Conservation (phyloP, 1,139 yeast species). For the Hansenula lynferdii region DNA sequence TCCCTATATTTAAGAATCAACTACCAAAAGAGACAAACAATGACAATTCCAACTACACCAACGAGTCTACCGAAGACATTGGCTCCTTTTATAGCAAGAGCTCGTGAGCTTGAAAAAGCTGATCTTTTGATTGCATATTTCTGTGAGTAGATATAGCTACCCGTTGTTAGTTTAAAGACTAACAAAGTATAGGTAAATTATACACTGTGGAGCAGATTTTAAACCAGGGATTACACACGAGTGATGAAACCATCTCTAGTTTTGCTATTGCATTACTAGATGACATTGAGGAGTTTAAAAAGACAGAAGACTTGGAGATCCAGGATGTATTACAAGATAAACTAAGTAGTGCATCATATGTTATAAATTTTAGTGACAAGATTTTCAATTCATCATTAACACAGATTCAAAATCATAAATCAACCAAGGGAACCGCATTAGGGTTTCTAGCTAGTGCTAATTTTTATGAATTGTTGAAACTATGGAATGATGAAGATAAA, state of each 20-base stretch:
- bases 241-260: constrained; percentile 45
- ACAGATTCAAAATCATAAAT: constrained; percentile 35
- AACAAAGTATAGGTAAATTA: constrained; percentile 23
- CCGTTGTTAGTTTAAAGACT: neutral
- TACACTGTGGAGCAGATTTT: constrained; percentile 68
- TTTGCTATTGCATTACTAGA: constrained; percentile 60
- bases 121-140: constrained; percentile 56
- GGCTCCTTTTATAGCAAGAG: constrained; percentile 41
- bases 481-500: constrained; percentile 35
- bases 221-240: constrained; percentile 49
- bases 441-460: constrained; percentile 44
- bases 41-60: constrained; percentile 19
- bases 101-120: constrained; percentile 43
- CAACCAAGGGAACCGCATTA: constrained; percentile 36
- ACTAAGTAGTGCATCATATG: constrained; percentile 50
- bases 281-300: constrained; percentile 52
- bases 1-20: too few relatives aligned
- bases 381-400: constrained; percentile 52
- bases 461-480: constrained; percentile 40
- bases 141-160: constrained; percentile 30
- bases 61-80: constrained; percentile 31
- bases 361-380: constrained; percentile 55
- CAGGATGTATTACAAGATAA: constrained; percentile 45
- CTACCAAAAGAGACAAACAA: too few relatives aligned
- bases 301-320: constrained; percentile 30